These are phyloP conservation scores for Podospora bellae-mahoneyi DNA, from an alignment of 495 filamentous ascomycete genomes.

Conservation along the genomic window DNA sequence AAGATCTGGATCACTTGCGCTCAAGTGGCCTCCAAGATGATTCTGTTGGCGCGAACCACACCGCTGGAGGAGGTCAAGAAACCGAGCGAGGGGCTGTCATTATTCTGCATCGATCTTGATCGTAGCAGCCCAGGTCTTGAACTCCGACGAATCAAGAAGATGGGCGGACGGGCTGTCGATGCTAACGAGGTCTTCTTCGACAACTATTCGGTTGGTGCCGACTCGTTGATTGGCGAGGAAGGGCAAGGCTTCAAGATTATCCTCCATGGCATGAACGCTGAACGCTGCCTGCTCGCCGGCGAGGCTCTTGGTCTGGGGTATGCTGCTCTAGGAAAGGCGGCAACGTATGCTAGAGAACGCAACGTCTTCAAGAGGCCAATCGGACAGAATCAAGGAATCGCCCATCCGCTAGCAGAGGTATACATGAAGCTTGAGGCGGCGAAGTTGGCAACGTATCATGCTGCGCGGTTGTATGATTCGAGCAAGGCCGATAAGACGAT, in stretches of 20 bases:
- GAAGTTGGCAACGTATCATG: constrained; percentile 74
- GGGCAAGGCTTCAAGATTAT: constrained; percentile 72
- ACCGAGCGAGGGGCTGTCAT: constrained; percentile 64
- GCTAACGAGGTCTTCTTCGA: constrained; percentile 85
- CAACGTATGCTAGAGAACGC: constrained; percentile 64
- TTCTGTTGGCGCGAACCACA: constrained; percentile 71
- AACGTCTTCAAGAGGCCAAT: constrained; percentile 69
- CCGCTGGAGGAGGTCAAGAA: constrained; percentile 62
- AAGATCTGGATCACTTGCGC: constrained; percentile 85
- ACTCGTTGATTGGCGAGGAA: constrained; percentile 64
- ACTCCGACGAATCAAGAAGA: constrained; percentile 71
- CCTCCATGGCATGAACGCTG: constrained; percentile 81
- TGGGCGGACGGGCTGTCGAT: constrained; percentile 76
- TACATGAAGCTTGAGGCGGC: constrained; percentile 80
- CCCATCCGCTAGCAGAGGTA: constrained; percentile 68
- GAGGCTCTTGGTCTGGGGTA: constrained; percentile 78
- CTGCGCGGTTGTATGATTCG: constrained; percentile 66
- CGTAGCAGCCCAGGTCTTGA: constrained; percentile 54
- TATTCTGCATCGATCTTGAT: constrained; percentile 75
- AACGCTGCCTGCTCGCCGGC: constrained; percentile 71
- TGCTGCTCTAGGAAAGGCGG: constrained; percentile 61
- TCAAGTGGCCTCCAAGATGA: constrained; percentile 73
- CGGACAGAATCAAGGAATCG: constrained; percentile 70
- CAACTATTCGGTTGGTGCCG: constrained; percentile 58
- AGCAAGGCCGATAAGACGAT: constrained; percentile 52